Conservation (phyloP, 306 rosid genomes). For the Trichosanthes cucumerina region DNA sequence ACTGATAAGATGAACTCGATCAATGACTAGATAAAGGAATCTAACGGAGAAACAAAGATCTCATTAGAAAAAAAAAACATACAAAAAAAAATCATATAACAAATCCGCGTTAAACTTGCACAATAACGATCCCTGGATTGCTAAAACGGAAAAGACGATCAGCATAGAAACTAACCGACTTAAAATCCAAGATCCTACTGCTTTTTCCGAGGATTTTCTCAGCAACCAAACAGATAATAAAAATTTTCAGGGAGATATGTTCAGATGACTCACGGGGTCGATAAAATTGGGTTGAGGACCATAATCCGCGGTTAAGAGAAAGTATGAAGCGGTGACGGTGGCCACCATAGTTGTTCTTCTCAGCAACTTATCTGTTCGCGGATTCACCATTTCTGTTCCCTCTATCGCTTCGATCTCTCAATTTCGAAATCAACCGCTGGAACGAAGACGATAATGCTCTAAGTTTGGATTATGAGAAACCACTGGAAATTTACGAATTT, state of each 20-base stretch:
- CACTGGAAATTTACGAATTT: not conserved
- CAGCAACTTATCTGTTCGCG: slow-evolving; percentile 52
- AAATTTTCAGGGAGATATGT: not conserved
- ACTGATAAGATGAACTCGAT: not conserved
- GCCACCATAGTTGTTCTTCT: slow-evolving; percentile 58
- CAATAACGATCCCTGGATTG: not conserved
- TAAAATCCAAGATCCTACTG: not conserved
- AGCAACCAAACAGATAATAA: not conserved
- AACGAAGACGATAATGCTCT: not conserved
- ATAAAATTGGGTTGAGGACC: slow-evolving; percentile 75
- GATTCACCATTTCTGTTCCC: slow-evolving; percentile 25
- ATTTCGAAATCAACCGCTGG: not conserved
- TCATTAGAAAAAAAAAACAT: not conserved
- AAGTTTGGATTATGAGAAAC: not conserved
- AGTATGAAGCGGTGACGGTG: slow-evolving; percentile 70
- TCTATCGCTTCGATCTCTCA: not conserved
- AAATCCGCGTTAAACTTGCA: not conserved
- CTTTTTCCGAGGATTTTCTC: not conserved
- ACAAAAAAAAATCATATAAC: not conserved
- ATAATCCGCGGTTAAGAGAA: slow-evolving; percentile 84
- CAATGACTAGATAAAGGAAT: not conserved
- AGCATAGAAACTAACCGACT: not conserved
- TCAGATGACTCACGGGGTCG: slow-evolving; percentile 51
- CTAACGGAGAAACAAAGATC: not conserved
- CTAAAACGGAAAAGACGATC: not conserved